Percentiles rank a stretch among this genome's conserved stretches.
Conservation (phyloP, 306 rosid genomes). For the Fragaria nilgerrensis region DNA sequence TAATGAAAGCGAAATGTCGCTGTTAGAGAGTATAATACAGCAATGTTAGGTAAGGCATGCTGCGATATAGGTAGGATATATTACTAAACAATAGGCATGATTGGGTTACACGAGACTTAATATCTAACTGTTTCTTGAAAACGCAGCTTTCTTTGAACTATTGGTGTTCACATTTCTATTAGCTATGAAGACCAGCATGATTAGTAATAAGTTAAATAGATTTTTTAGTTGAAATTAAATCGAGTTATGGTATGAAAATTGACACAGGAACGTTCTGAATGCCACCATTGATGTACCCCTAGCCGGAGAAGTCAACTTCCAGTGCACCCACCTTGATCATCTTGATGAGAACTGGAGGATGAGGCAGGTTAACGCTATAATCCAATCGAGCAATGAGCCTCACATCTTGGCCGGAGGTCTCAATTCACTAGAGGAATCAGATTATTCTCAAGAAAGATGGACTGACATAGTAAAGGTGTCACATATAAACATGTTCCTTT, state of each 20-base stretch:
- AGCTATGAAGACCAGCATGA: not conserved
- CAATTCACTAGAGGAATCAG: constrained; percentile 82
- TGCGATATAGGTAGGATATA: constrained; percentile 20
- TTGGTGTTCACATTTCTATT: not conserved
- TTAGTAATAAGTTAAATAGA: not conserved
- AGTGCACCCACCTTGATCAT: constrained; percentile 93
- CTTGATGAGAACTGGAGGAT: constrained; percentile 94
- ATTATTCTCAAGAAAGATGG: constrained; percentile 95
- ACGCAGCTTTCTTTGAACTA: not conserved
- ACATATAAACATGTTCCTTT: not conserved
- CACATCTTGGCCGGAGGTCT: constrained; percentile 89
- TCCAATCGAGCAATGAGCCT: constrained; percentile 66
- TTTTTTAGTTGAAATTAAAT: not conserved
- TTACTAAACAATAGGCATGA: constrained; percentile 11
- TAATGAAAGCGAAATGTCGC: constrained; percentile 20
- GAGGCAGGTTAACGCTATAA: constrained; percentile 90
- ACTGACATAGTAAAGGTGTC: constrained; percentile 85
- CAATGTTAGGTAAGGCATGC: constrained; percentile 27
- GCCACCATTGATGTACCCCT: constrained; percentile 84
- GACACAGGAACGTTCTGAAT: constrained; percentile 80
- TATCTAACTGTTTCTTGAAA: not conserved
- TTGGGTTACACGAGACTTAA: not conserved
- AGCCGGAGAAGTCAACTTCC: constrained; percentile 80
- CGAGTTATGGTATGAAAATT: not conserved
- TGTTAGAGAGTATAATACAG: constrained; percentile 4